Conservation (phyloP, 1,284 basidiomycete genomes). For the Sporisorium reilianum region DNA sequence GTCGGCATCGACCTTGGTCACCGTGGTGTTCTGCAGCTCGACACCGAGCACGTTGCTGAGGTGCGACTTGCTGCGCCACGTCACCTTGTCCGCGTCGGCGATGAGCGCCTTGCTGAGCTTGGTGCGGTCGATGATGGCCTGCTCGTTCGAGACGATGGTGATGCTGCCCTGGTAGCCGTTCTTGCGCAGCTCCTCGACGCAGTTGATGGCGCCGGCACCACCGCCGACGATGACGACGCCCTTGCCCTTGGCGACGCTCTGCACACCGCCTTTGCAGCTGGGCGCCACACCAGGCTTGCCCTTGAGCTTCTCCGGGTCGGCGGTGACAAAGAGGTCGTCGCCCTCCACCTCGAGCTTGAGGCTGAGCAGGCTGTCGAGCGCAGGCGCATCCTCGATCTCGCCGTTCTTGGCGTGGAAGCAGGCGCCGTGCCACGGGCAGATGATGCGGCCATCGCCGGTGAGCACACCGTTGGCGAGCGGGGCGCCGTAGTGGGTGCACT, state of each 20-base stretch:
- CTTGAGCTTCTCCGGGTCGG: conserved; percentile 77
- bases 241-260: conserved; percentile 71
- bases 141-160: conserved; percentile 83
- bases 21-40: conserved; percentile 76
- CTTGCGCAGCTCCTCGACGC: conserved; percentile 87
- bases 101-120: conserved; percentile 90
- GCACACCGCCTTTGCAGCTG: conserved; percentile 60
- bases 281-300: conserved; percentile 60
- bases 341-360: conserved; percentile 78
- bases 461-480: conserved; percentile 84
- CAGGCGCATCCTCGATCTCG: conserved; percentile 86
- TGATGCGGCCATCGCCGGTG: conserved; percentile 81
- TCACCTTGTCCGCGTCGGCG: conserved; percentile 80
- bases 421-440: conserved; percentile 90
- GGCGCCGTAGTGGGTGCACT: conserved; percentile 90
- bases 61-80: conserved; percentile 80
- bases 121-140: conserved; percentile 87
- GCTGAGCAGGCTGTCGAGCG: conserved; percentile 83
- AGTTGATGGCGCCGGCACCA: conserved; percentile 83
- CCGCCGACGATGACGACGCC: conserved; percentile 88
- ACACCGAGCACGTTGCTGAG: conserved; percentile 85
- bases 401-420: conserved; percentile 81
- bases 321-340: conserved; percentile 84
- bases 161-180: conserved; percentile 82
- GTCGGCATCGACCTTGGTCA: conserved; percentile 51